Evolutionary conservation across 2,329 filamentous ascomycete species (phyloP).

Genomic region (Monilinia fructigena): DNA sequence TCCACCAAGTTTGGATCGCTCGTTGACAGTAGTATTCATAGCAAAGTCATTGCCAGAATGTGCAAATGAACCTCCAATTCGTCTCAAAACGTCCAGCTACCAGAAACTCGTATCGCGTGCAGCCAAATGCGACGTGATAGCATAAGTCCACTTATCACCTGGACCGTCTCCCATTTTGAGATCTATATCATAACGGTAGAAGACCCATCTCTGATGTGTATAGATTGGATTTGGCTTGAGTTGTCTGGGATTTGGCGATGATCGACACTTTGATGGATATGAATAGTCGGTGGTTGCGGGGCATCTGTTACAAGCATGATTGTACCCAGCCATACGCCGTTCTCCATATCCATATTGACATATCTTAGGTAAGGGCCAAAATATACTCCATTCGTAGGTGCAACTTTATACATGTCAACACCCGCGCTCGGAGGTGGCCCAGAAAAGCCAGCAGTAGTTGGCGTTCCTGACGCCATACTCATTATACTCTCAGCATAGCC

Average conservation of each 20-base stretch:
- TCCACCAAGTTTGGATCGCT: conserved; percentile 81
- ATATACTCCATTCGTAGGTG: conserved; percentile 93
- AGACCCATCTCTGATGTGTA: conserved; percentile 89
- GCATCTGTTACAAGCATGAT: conserved; percentile 91
- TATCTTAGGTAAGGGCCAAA: conserved; percentile 96
- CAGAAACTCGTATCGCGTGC: conserved; percentile 96
- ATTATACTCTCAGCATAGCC: conserved; percentile 84
- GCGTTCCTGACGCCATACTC: conserved; percentile 73
- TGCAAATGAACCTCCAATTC: conserved; percentile 89
- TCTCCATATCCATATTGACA: conserved; percentile 94
- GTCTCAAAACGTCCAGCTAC: conserved; percentile 87
- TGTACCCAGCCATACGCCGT: conserved; percentile 86
- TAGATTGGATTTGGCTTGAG: conserved; percentile 78
- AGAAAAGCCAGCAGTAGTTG: conserved; percentile 77
- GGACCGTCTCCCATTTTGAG: conserved; percentile 82
- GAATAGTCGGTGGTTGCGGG: conserved; percentile 90
- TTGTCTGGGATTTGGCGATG: conserved; percentile 86
- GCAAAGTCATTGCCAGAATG: conserved; percentile 97
- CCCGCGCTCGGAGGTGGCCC: conserved; percentile 86
- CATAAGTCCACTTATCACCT: conserved; percentile 92
- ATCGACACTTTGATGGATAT: conserved; percentile 87
- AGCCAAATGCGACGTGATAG: conserved; percentile 93
- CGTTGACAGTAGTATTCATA: conserved; percentile 79
- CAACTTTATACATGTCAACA: conserved; percentile 90
- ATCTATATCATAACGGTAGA: conserved; percentile 92